These are phyloP conservation scores for Silene latifolia DNA, from an alignment of 148 eudicot species.

Conservation along the genomic window DNA sequence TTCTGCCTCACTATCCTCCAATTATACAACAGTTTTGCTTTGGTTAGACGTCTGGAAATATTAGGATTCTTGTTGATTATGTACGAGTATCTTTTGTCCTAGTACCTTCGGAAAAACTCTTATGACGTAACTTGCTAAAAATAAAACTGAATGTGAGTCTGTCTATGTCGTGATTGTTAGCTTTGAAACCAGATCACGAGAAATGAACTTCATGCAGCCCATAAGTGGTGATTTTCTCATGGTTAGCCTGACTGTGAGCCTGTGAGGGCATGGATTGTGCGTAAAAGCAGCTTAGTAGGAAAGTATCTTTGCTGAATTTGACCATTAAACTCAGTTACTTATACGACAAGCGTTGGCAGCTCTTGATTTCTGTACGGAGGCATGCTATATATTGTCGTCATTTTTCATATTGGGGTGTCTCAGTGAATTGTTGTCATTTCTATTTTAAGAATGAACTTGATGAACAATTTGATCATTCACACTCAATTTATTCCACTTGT, in stretches of 20 bases:
- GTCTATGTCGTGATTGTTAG: not conserved
- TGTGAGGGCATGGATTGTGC: not conserved
- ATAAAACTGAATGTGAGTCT: not conserved
- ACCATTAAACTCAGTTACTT: too few relatives aligned
- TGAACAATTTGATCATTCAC: too few relatives aligned
- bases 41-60: not conserved
- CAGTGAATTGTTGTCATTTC: too few relatives aligned
- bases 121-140: not conserved
- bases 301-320: too few relatives aligned
- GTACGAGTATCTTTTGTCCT: not conserved
- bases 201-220: not conserved
- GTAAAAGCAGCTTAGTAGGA: too few relatives aligned
- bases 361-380: too few relatives aligned
- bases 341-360: too few relatives aligned
- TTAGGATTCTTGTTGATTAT: not conserved
- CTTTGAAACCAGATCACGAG: not conserved
- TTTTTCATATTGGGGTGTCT: too few relatives aligned
- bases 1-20: not conserved
- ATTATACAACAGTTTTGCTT: not conserved
- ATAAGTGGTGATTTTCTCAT: conserved; percentile 1
- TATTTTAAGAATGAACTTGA: too few relatives aligned
- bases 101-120: not conserved
- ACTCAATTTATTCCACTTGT: too few relatives aligned
- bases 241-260: not conserved
- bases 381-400: too few relatives aligned